Conservation (phyloP, 371 early-diverging fungal genomes). For the Mucor piriformis region DNA sequence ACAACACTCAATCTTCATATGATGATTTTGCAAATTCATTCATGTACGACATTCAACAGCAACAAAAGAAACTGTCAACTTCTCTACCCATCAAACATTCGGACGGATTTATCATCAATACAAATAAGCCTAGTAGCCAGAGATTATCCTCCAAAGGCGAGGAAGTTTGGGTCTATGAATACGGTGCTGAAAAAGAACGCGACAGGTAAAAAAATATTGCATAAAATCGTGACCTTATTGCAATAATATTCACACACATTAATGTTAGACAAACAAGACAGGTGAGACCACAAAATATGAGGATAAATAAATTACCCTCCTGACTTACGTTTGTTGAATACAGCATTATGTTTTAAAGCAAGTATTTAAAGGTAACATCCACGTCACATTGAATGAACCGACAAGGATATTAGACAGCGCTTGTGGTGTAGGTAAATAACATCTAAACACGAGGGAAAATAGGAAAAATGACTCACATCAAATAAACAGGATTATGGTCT, state of each 20-base stretch:
- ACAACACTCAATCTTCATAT: constrained; percentile 1
- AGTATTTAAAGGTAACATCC: constrained; percentile 26
- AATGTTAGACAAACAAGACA: constrained; percentile 36
- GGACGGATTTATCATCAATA: constrained; percentile 6
- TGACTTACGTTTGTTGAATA: not conserved
- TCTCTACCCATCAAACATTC: constrained; percentile 14
- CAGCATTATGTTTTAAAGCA: constrained; percentile 36
- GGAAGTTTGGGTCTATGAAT: constrained; percentile 28
- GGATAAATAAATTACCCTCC: not conserved
- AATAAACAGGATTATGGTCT: constrained; percentile 48
- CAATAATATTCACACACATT: not conserved
- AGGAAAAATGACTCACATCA: not conserved
- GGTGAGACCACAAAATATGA: constrained; percentile 12
- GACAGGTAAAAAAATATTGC: constrained; percentile 22
- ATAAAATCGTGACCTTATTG: not conserved
- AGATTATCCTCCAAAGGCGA: not conserved
- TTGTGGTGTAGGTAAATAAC: constrained; percentile 26
- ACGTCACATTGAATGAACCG: constrained; percentile 15
- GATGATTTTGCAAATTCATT: constrained; percentile 8
- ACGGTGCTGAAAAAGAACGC: constrained; percentile 30
- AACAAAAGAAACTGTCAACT: constrained; percentile 5
- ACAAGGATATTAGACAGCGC: constrained; percentile 27
- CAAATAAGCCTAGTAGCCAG: not conserved
- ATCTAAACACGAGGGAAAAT: not conserved
- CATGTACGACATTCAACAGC: constrained; percentile 1